Percentiles rank a stretch among this genome's conserved stretches.
Conservation (phyloP, 2,329 filamentous ascomycete genomes). For the Aspergillus fischeri region DNA sequence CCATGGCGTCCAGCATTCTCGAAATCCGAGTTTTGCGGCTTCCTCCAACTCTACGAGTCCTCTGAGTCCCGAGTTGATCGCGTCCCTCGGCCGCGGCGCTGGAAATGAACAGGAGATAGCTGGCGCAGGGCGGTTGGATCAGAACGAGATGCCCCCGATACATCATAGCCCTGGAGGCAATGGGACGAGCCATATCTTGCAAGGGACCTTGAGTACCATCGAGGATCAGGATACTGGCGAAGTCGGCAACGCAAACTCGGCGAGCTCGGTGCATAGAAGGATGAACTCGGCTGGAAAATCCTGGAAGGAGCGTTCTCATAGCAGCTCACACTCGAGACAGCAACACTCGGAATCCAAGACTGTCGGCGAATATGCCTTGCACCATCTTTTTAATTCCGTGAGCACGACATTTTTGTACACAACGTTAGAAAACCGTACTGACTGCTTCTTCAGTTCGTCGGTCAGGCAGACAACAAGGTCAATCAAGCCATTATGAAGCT, state of each 20-base stretch:
- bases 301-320: conserved; percentile 67
- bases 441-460: conserved; percentile 65
- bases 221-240: conserved; percentile 35
- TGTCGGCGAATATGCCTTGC: conserved; percentile 94
- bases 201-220: conserved; percentile 33
- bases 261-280: conserved; percentile 31
- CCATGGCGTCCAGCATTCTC: conserved; percentile 83
- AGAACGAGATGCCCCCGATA: conserved; percentile 26
- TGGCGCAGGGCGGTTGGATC: conserved; percentile 28
- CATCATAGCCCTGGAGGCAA: conserved; percentile 40
- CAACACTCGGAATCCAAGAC: conserved; percentile 75
- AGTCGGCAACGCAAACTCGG: conserved; percentile 20
- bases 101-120: conserved; percentile 47
- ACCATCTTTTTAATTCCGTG: conserved; percentile 91
- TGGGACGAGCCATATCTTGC: conserved; percentile 22
- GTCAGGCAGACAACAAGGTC: conserved; percentile 93
- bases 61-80: conserved; percentile 81
- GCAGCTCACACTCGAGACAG: conserved; percentile 71
- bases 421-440: conserved; percentile 21
- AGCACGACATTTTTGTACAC: conserved; percentile 29
- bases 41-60: conserved; percentile 74
- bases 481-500: conserved; percentile 78
- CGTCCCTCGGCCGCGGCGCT: conserved; percentile 58
- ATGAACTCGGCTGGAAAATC: conserved; percentile 61
- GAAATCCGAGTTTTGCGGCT: conserved; percentile 70